Evolutionary conservation across 1,284 basidiomycete species (phyloP).

Genomic region (Puccinia polysora): DNA sequence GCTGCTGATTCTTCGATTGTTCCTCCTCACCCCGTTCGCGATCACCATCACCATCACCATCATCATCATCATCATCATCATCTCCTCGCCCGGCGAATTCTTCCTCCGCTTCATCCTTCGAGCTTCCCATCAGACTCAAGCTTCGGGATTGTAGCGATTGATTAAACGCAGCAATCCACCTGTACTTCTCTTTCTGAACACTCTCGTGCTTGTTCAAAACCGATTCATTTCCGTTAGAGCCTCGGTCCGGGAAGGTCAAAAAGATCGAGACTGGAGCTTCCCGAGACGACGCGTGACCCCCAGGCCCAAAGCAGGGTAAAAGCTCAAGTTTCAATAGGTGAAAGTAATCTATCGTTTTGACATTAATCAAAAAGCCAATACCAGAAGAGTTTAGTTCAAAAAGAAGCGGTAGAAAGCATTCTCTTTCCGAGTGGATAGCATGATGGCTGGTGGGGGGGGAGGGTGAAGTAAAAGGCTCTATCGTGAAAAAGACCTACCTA

Average conservation of each 20-base stretch:
- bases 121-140: not conserved
- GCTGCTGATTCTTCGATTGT: too few species aligned
- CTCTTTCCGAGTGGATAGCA: too few species aligned
- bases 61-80: not conserved
- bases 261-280: conserved; percentile 4
- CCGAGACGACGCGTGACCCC: too few species aligned
- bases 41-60: too few species aligned
- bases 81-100: too few species aligned
- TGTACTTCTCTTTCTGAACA: conserved; percentile 16
- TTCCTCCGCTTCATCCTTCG: not conserved
- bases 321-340: conserved; percentile 59
- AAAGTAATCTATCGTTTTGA: conserved; percentile 51
- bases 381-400: too few species aligned
- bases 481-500: conserved; percentile 48
- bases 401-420: too few species aligned
- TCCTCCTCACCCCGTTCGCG: too few species aligned
- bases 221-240: too few species aligned
- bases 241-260: conserved; percentile 30
- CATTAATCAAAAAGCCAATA: not conserved
- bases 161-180: conserved; percentile 27
- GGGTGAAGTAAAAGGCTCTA: not conserved
- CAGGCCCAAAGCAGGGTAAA: conserved; percentile 54
- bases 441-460: not conserved
- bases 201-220: not conserved
- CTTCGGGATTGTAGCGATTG: conserved; percentile 5